These are phyloP conservation scores for Suillus fuscotomentosus DNA, from an alignment of 768 basidiomycete genomes.

Conservation along the genomic window DNA sequence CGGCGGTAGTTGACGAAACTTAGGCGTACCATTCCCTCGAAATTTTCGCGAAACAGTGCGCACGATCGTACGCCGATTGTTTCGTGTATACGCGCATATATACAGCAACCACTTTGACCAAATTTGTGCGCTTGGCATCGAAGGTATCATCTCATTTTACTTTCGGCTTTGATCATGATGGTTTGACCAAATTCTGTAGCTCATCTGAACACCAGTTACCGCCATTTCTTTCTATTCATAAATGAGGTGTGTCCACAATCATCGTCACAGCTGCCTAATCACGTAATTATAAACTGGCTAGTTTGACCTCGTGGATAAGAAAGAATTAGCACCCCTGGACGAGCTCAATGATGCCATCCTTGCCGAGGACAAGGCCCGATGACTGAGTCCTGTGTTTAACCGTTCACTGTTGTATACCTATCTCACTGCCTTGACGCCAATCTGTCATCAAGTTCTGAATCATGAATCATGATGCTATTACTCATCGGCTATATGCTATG, in stretches of 20 bases:
- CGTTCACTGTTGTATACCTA: neutral
- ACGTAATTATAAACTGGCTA: conserved; percentile 25
- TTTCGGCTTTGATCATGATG: neutral
- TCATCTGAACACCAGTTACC: conserved; percentile 97
- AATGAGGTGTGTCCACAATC: conserved; percentile 68
- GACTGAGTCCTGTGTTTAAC: neutral
- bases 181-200: conserved; percentile 45
- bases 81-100: conserved; percentile 97
- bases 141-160: conserved; percentile 54
- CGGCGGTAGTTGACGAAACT: conserved; percentile 5
- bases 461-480: neutral
- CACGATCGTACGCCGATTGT: conserved; percentile 87
- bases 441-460: neutral
- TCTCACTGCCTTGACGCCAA: neutral
- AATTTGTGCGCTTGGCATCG: conserved; percentile 95
- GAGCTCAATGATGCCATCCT: conserved; percentile 93
- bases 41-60: conserved; percentile 90
- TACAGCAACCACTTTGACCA: conserved; percentile 99
- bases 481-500: conserved; percentile 1
- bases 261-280: conserved; percentile 7
- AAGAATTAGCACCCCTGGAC: conserved; percentile 91
- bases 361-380: conserved; percentile 48
- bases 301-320: conserved; percentile 96
- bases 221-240: conserved; percentile 96
- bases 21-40: conserved; percentile 88